These are phyloP conservation scores for Leccinum longicurvipes DNA, from an alignment of 768 basidiomycete species.

Conservation along the genomic window DNA sequence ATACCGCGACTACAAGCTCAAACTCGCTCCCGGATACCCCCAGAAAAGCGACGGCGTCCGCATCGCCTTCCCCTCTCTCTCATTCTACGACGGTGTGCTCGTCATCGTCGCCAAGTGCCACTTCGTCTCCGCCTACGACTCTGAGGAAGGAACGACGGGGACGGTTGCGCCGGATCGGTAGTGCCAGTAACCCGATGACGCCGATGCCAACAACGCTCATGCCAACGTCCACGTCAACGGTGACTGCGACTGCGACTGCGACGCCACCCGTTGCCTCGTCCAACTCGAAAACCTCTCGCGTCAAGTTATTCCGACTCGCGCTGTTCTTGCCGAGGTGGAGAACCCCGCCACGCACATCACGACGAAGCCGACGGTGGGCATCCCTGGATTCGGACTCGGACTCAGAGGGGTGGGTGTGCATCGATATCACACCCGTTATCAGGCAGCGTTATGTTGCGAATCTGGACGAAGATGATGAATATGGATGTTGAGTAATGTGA, in stretches of 20 bases:
- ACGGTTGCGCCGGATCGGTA: not conserved
- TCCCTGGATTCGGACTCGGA: conserved; percentile 13
- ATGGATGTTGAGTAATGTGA: not conserved
- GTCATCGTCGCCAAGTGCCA: not conserved
- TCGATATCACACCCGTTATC: conserved; percentile 28
- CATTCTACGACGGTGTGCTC: conserved; percentile 1
- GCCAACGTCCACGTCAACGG: not conserved
- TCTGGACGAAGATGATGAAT: conserved; percentile 5
- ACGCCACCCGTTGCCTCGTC: conserved; percentile 9
- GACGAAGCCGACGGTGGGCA: not conserved
- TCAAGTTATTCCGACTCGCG: conserved; percentile 5
- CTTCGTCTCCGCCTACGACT: not conserved
- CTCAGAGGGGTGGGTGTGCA: conserved; percentile 26
- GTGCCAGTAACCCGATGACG: not conserved
- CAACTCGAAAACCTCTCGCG: conserved; percentile 17
- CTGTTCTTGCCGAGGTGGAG: conserved; percentile 19
- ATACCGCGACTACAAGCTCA: not conserved
- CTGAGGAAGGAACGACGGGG: conserved; percentile 1
- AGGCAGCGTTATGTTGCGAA: conserved; percentile 15
- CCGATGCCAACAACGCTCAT: not conserved
- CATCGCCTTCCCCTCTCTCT: conserved; percentile 5
- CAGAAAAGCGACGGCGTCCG: conserved; percentile 3
- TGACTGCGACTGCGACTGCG: not conserved
- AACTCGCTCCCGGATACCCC: conserved; percentile 14
- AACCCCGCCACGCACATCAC: not conserved